phyloP scores from a whole-genome alignment of 352 stramenopile genomes.

The Phytophthora meadii region DNA sequence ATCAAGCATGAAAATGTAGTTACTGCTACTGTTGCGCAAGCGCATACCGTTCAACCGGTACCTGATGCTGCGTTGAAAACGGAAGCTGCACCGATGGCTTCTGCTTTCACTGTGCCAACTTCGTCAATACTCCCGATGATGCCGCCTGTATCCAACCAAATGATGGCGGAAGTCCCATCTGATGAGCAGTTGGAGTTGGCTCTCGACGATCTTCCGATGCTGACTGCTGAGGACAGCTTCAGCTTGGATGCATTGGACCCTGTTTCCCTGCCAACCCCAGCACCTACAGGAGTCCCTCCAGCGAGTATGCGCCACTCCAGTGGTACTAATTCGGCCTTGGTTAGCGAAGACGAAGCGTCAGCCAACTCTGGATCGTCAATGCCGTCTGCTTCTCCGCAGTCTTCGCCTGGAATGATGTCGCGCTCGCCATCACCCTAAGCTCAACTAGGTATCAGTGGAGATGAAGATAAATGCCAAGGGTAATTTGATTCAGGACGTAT shows the following conservation, averaged over 20 bases:
- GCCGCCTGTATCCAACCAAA: slow-evolving; percentile 37
- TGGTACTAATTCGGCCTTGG: slow-evolving; percentile 29
- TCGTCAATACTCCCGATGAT: slow-evolving; percentile 35
- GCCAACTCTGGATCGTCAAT: slow-evolving; percentile 71
- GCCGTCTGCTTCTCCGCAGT: slow-evolving; percentile 59
- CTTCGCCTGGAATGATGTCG: slow-evolving; percentile 62
- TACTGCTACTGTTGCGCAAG: neutral
- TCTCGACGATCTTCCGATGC: slow-evolving; percentile 76
- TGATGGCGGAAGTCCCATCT: slow-evolving; percentile 55
- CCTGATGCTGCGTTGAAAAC: slow-evolving; percentile 14
- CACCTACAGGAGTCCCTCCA: slow-evolving; percentile 13
- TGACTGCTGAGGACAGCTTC: slow-evolving; percentile 74
- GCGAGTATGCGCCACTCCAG: slow-evolving; percentile 19
- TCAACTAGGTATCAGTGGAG: neutral
- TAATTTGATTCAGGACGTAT: too few relatives aligned
- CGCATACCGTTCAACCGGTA: slow-evolving; percentile 1
- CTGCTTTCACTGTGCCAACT: neutral
- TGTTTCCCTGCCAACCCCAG: slow-evolving; percentile 37
- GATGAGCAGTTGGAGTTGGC: slow-evolving; percentile 78
- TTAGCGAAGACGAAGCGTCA: slow-evolving; percentile 61
- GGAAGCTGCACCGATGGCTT: slow-evolving; percentile 10
- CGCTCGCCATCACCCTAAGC: slow-evolving; percentile 60
- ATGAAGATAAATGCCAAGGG: too few relatives aligned
- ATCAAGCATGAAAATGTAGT: slow-evolving; percentile 18
- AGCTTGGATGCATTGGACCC: slow-evolving; percentile 50